Conservation (phyloP, 2,329 filamentous ascomycete species). For the Xylariaceae sp. region DNA sequence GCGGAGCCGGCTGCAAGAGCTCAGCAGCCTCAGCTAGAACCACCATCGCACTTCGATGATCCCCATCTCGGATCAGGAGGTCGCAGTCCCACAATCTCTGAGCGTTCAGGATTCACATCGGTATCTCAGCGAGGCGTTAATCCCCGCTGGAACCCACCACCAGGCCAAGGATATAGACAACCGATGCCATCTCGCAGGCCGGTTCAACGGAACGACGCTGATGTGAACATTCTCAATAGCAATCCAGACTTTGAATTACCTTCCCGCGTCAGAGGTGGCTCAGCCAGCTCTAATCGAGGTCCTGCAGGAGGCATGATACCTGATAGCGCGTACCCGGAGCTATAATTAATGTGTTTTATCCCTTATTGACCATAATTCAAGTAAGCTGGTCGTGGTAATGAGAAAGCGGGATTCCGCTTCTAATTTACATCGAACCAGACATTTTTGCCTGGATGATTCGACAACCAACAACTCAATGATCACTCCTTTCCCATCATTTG, state of each 20-base stretch:
- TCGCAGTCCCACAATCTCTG: conserved; percentile 72
- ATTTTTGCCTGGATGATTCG: neutral
- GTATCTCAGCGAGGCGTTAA: conserved; percentile 86
- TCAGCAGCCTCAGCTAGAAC: conserved; percentile 26
- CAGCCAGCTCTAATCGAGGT: conserved; percentile 18
- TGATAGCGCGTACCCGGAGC: conserved; percentile 49
- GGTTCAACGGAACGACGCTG: conserved; percentile 50
- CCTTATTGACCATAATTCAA: neutral
- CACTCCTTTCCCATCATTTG: conserved; percentile 5
- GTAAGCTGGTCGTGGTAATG: neutral
- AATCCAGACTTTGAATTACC: conserved; percentile 86
- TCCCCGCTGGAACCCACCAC: conserved; percentile 72
- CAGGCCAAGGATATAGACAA: conserved; percentile 42
- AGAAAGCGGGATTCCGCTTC: neutral
- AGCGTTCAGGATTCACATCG: conserved; percentile 82
- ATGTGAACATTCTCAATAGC: conserved; percentile 67
- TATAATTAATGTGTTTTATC: conserved; percentile 17
- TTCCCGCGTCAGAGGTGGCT: conserved; percentile 32
- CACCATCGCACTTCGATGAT: conserved; percentile 56
- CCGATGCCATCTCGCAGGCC: conserved; percentile 42
- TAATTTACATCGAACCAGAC: neutral
- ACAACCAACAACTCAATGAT: neutral
- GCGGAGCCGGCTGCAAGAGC: conserved; percentile 42
- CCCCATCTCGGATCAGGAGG: conserved; percentile 51
- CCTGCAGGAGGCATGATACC: conserved; percentile 45